Conservation (phyloP, 495 filamentous ascomycete species). For the Aspergillus nidulans region DNA sequence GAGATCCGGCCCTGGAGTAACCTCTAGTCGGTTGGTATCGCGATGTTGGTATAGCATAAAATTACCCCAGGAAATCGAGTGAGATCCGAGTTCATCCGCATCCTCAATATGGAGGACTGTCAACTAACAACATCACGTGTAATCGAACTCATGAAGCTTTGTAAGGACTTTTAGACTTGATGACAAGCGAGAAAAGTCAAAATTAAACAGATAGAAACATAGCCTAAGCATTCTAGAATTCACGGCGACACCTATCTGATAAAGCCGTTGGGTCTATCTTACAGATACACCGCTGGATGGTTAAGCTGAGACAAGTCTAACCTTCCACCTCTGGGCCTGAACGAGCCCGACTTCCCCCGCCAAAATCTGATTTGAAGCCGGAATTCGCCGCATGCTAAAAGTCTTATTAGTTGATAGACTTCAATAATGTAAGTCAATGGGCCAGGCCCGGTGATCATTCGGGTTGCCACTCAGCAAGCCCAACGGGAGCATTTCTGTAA, state of each 20-base stretch:
- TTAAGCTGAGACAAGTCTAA: not conserved
- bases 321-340: not conserved
- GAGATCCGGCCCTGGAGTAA: not conserved
- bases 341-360: no score
- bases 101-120: not conserved
- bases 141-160: not conserved
- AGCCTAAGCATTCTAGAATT: no score
- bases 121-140: not conserved
- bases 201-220: not conserved
- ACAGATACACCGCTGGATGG: not conserved
- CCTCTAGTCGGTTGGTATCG: not conserved
- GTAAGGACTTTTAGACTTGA: not conserved
- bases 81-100: not conserved
- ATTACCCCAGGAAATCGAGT: not conserved
- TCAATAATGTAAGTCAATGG: no score
- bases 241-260: not conserved
- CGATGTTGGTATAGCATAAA: not conserved
- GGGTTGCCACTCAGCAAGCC: not conserved
- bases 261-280: not conserved
- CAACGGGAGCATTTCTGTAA: not conserved
- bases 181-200: no score
- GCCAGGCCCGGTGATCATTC: not conserved
- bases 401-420: no score
- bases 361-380: no score
- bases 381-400: no score